Evolutionary conservation across 2,329 filamentous ascomycete genomes (phyloP).

Genomic region (Pseudocercospora musae): DNA sequence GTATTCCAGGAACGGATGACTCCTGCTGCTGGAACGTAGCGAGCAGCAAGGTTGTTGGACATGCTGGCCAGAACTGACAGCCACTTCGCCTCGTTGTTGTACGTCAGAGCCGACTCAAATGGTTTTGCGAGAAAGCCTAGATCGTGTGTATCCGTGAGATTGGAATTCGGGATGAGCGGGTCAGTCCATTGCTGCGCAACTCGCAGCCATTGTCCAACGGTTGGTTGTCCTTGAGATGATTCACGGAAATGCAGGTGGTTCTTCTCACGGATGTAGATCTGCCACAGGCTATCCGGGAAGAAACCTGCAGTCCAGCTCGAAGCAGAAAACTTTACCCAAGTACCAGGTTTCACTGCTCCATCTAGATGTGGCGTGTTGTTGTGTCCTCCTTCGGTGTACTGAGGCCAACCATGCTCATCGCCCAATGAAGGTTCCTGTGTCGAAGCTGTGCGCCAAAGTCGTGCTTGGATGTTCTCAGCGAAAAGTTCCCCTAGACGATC

Average conservation of each 20-base stretch:
- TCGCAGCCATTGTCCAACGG: constrained; percentile 11
- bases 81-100: constrained; percentile 11
- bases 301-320: constrained; percentile 20
- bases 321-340: constrained; percentile 13
- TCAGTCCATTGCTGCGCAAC: constrained; percentile 17
- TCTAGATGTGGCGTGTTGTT: constrained; percentile 15
- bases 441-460: constrained; percentile 17
- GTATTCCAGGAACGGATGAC: constrained; percentile 20
- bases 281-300: constrained; percentile 19
- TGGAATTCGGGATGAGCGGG: constrained; percentile 14
- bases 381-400: constrained; percentile 17
- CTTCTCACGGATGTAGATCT: constrained; percentile 12
- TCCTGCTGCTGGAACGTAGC: constrained; percentile 15
- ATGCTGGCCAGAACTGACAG: constrained; percentile 15
- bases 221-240: neutral
- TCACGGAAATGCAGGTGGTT: neutral
- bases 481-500: neutral
- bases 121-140: constrained; percentile 20
- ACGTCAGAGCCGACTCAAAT: constrained; percentile 17
- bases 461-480: constrained; percentile 18
- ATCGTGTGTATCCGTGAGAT: constrained; percentile 20
- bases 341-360: constrained; percentile 5
- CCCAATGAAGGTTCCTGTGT: constrained; percentile 6
- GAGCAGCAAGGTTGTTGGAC: constrained; percentile 16
- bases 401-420: constrained; percentile 16